A percentile compares a stretch with the other conserved stretches of the same genome.
Evolutionary conservation across 345 rosid species (phyloP).

Genomic region (Gossypium arboreum): DNA sequence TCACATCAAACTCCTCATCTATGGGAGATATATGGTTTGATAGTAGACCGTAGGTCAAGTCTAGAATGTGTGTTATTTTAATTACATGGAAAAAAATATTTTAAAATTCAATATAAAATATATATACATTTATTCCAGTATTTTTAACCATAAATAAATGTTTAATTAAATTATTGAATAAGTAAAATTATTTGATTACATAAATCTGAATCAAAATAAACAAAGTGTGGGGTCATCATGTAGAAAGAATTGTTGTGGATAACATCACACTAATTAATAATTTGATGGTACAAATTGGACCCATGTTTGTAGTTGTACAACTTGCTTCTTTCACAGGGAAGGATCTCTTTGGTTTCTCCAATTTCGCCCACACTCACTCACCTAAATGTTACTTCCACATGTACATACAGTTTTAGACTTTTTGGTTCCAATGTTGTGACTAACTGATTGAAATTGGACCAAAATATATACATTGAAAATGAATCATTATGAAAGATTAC

Average conservation of each 20-base stretch:
- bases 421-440: not conserved
- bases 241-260: not conserved
- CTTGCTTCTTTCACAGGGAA: not conserved
- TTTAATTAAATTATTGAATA: too few relatives aligned
- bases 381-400: not conserved
- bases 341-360: not conserved
- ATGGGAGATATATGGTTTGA: slow-evolving; percentile 1
- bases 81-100: not conserved
- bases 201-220: not conserved
- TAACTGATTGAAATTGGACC: not conserved
- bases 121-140: not conserved
- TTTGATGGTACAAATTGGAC: not conserved
- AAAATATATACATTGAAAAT: not conserved
- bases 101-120: not conserved
- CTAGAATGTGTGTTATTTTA: too few relatives aligned
- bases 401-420: not conserved
- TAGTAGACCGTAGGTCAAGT: not conserved
- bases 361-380: not conserved
- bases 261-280: not conserved
- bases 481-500: not conserved
- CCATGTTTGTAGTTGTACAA: not conserved
- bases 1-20: slow-evolving; percentile 4
- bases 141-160: not conserved
- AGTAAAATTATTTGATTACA: not conserved
- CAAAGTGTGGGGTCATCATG: not conserved